Percentiles rank a stretch among this genome's conserved stretches.
phyloP scores from a whole-genome alignment of 306 rosid genomes.

The Luffa aegyptiaca region DNA sequence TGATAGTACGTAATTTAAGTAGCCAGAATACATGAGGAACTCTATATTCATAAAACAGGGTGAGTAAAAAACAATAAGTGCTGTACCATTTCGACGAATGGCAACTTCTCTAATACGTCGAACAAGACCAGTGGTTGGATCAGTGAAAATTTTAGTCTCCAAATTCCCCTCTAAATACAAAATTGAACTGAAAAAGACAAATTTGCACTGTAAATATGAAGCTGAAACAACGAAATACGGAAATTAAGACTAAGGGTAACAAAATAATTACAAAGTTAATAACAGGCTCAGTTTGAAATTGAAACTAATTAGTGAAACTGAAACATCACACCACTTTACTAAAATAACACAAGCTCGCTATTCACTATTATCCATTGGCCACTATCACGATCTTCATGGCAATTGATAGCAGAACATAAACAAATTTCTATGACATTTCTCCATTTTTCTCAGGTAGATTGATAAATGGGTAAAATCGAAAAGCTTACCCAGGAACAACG shows the following conservation, averaged over 20 bases:
- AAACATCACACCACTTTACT: not conserved
- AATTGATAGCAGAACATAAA: not conserved
- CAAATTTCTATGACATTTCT: not conserved
- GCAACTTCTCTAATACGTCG: constrained; percentile 74
- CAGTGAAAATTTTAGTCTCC: constrained; percentile 64
- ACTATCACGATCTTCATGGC: not conserved
- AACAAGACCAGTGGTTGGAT: constrained; percentile 59
- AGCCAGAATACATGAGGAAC: not conserved
- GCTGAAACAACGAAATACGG: not conserved
- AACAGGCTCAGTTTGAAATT: not conserved
- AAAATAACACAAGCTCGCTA: not conserved
- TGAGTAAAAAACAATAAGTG: not conserved
- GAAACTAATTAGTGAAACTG: not conserved
- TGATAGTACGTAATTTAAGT: not conserved
- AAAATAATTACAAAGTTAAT: not conserved
- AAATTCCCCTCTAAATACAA: constrained; percentile 80
- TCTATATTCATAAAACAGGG: not conserved
- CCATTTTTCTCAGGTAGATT: not conserved
- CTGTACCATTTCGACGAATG: constrained; percentile 61
- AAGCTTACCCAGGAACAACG: constrained; percentile 47
- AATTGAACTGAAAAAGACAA: constrained; percentile 41
- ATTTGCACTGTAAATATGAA: not conserved
- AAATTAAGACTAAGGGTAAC: not conserved
- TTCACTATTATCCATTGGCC: not conserved
- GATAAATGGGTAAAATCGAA: not conserved